These are phyloP conservation scores for Parasarocladium wereldwijsianum DNA, from an alignment of 2,329 filamentous ascomycete species.

Conservation along the genomic window DNA sequence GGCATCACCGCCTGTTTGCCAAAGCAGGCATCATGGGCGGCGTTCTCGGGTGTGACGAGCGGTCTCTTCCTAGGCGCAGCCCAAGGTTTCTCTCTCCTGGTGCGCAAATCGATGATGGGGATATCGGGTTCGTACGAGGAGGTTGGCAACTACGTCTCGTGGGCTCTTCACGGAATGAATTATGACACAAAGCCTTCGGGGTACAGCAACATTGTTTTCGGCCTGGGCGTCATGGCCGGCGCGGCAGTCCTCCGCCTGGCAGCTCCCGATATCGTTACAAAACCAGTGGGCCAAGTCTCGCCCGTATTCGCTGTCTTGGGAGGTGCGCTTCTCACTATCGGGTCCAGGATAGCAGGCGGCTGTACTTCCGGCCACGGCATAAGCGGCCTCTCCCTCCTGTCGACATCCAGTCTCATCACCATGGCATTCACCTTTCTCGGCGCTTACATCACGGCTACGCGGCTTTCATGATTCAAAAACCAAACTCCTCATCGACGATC, in stretches of 20 bases:
- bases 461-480: conserved; percentile 9
- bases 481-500: conserved; percentile 6
- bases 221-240: conserved; percentile 32
- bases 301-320: conserved; percentile 30
- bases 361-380: conserved; percentile 59
- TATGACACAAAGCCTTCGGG: conserved; percentile 14
- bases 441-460: too few relatives aligned
- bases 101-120: conserved; percentile 40
- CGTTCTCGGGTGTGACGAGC: conserved; percentile 29
- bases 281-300: conserved; percentile 15
- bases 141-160: conserved; percentile 37
- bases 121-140: conserved; percentile 49
- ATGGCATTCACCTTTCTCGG: conserved; percentile 42
- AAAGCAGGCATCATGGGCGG: conserved; percentile 1
- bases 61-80: conserved; percentile 43
- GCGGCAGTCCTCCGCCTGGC: conserved; percentile 22
- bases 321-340: conserved; percentile 42
- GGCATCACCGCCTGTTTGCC: conserved; percentile 16
- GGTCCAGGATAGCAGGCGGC: conserved; percentile 47
- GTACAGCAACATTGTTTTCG: conserved; percentile 34
- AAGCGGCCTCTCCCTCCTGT: conserved; percentile 49
- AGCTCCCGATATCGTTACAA: conserved; percentile 15
- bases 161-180: conserved; percentile 11
- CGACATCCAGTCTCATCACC: conserved; percentile 45
- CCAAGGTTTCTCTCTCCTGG: conserved; percentile 39